Base-by-base conservation (phyloP, 352 stramenopile genomes). In the Phytopythium mirpurense region DNA sequence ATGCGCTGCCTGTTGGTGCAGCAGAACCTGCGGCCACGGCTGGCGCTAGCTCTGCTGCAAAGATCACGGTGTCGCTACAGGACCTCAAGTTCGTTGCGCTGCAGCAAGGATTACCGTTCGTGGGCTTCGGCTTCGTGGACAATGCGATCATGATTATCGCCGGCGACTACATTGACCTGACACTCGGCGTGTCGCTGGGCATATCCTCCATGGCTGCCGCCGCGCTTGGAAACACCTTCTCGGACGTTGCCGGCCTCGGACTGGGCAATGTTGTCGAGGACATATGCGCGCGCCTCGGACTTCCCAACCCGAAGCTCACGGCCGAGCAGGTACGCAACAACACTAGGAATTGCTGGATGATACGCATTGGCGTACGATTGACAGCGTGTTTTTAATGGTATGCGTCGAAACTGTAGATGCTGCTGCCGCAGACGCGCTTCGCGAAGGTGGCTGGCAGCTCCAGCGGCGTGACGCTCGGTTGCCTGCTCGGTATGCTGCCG, bases 91-190 rank as follows among this genome's bases (percentile, higher is more conserved):
- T 79, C 57, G 63, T 90, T 26, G 78, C 77, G 44, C 36, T 90
- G 51, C 64, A 88, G 59, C 52, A 83, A 31, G 85, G 74, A 1
- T 72, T 98, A 51, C 95, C 96, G 3, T 99, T 99, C 65, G 71
- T 99, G 16, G 95, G 95, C 38, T 99, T 99, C 70, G 96, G 96
- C 26, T 97, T 99, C 37, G 95, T 98, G 62, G 96, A 99, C 73
- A 98, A 99, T 71, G 75, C 83, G 34, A 97, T 99, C 62, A 95
- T 99, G 75, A 90, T 96, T 60, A 53, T 94, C 24, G 86, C 86
- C 0, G 84, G 86, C 19, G 85, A 95, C 62, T 88, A 91, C 62
- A 96, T 95, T 47, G 86, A 96, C 63, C 55, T 90, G 14, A 91
- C 68, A 24, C 66, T 93, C 41, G 85, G 85, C 42, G 66, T 90